Evolutionary conservation across 2,329 filamentous ascomycete genomes (phyloP).

Genomic region (Dactylonectria macrodidyma): DNA sequence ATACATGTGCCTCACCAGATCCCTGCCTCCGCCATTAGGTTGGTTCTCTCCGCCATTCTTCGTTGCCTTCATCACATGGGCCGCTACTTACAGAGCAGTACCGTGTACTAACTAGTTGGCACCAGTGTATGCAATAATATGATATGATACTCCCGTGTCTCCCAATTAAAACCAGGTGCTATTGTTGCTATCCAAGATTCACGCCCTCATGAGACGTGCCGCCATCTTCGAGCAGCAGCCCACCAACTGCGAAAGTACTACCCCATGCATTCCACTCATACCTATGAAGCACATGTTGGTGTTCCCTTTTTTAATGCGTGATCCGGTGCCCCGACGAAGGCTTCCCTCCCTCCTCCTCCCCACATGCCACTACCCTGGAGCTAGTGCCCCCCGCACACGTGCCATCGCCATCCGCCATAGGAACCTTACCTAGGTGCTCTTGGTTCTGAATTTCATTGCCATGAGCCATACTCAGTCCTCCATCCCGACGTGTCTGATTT

Average conservation of each 20-base stretch:
- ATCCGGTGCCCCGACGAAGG: slow-evolving; percentile 30
- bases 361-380: slow-evolving; percentile 9
- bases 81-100: background rate
- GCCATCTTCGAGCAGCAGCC: background rate
- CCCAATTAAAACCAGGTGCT: background rate
- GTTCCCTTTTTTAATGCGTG: slow-evolving; percentile 5
- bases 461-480: slow-evolving; percentile 1
- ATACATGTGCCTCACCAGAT: background rate
- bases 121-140: background rate
- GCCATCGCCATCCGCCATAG: background rate
- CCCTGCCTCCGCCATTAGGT: background rate
- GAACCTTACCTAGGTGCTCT: no score
- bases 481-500: background rate
- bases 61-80: background rate
- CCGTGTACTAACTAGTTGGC: background rate
- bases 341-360: slow-evolving; percentile 5
- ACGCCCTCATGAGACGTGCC: background rate
- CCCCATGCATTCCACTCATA: background rate
- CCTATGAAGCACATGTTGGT: background rate
- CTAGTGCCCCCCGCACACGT: slow-evolving; percentile 10
- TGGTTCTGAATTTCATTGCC: background rate
- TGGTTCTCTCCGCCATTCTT: background rate
- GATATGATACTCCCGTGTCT: background rate
- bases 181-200: background rate
- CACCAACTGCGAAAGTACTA: no score